Percentiles rank a stretch among this genome's conserved stretches.
Conservation (phyloP, 176 grass and related monocot species). For the Saccharum officinarum region DNA sequence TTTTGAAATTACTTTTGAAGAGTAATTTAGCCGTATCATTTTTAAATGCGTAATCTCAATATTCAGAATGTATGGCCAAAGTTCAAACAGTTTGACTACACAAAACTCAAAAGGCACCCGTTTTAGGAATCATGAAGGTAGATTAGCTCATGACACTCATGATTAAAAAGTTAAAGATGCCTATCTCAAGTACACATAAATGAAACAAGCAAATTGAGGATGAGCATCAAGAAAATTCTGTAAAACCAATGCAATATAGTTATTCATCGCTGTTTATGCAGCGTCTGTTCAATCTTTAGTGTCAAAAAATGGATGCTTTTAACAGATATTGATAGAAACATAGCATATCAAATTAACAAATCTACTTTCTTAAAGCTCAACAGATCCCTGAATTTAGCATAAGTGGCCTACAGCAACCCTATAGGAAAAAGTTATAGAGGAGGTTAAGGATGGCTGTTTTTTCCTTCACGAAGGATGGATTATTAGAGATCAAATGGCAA, state of each 20-base stretch:
- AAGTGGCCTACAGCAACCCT: too few species aligned
- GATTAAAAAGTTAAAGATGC: neutral
- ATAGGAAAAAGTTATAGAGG: too few species aligned
- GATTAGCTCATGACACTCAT: neutral
- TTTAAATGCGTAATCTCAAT: neutral
- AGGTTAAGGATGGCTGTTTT: too few species aligned
- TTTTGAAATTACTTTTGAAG: neutral
- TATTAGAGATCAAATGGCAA: neutral
- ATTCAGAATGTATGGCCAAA: neutral
- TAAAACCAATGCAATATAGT: too few species aligned
- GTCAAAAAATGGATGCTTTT: neutral
- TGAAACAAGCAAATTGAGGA: neutral
- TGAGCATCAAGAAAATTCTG: neutral
- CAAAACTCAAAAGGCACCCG: neutral
- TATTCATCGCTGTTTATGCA: neutral
- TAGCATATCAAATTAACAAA: neutral
- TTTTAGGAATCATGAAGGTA: neutral
- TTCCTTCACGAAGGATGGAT: neutral
- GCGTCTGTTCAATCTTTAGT: neutral
- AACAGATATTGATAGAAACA: neutral
- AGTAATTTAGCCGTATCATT: neutral
- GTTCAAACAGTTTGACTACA: neutral
- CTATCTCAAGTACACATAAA: too few species aligned
- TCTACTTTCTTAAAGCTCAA: neutral
- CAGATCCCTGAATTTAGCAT: neutral